Conservation (phyloP, 192 early-diverging fungal species). For the Diversispora eburnea region DNA sequence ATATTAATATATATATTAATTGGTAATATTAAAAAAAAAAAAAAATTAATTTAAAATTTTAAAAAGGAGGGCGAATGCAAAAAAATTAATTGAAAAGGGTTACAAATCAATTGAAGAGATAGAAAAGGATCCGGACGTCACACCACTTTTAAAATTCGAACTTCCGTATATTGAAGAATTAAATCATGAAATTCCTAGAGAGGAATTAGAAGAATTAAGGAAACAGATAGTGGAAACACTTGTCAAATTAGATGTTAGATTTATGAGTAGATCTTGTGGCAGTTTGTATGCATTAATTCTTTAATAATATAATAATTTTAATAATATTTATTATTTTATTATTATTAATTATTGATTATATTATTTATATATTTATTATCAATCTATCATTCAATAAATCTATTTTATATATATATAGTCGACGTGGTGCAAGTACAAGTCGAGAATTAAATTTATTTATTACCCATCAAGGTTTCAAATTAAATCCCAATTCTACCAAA, state of each 20-base stretch:
- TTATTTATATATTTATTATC: not conserved
- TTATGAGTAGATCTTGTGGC: slow-evolving; percentile 14
- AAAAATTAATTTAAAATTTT: too few relatives aligned
- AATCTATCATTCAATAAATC: not conserved
- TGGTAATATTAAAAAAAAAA: too few relatives aligned
- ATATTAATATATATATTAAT: slow-evolving; percentile 2
- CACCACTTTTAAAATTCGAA: not conserved
- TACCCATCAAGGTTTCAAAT: slow-evolving; percentile 23
- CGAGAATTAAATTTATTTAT: slow-evolving; percentile 3
- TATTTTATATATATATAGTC: slow-evolving; percentile 9
- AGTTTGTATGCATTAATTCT: slow-evolving; percentile 16
- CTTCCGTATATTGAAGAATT: slow-evolving; percentile 25
- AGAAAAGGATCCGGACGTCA: slow-evolving; percentile 3
- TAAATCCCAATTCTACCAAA: not conserved
- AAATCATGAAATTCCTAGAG: slow-evolving; percentile 7
- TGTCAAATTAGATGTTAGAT: slow-evolving; percentile 10
- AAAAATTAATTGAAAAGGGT: slow-evolving; percentile 25
- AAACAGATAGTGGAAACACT: slow-evolving; percentile 4
- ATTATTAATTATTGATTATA: not conserved
- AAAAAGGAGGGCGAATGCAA: slow-evolving; percentile 13
- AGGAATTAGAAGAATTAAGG: not conserved
- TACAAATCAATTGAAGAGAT: slow-evolving; percentile 28
- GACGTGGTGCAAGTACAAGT: slow-evolving; percentile 3
- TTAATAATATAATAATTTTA: too few relatives aligned
- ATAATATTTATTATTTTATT: too few relatives aligned